phyloP scores from a whole-genome alignment of 1,284 basidiomycete genomes.

The Marasmius oreades region DNA sequence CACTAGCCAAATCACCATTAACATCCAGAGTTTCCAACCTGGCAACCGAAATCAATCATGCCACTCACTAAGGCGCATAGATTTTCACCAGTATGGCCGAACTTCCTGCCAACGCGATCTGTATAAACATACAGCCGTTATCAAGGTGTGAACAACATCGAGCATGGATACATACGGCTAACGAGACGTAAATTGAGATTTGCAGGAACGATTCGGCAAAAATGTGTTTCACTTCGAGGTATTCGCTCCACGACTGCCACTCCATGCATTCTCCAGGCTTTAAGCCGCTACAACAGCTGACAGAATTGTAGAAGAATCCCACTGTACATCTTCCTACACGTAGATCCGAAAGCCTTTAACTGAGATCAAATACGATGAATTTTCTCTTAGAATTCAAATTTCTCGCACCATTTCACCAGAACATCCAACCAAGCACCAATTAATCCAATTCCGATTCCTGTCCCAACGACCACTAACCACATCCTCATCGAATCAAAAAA shows the following conservation, averaged over 20 bases:
- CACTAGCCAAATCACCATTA: conserved; percentile 33
- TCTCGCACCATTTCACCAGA: conserved; percentile 63
- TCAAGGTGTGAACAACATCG: not conserved
- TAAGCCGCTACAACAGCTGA: conserved; percentile 70
- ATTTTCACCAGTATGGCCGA: conserved; percentile 62
- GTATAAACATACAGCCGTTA: conserved; percentile 3
- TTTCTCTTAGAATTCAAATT: conserved; percentile 2
- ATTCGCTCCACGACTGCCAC: conserved; percentile 70
- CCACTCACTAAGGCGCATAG: conserved; percentile 67
- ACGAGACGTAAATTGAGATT: conserved; percentile 56
- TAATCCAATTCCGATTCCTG: conserved; percentile 66
- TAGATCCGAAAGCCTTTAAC: conserved; percentile 61
- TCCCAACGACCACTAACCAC: conserved; percentile 67
- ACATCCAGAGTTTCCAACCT: not conserved
- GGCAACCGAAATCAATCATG: not conserved
- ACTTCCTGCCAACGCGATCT: conserved; percentile 62
- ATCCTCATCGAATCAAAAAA: conserved; percentile 56
- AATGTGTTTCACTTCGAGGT: conserved; percentile 48
- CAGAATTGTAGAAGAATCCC: conserved; percentile 73
- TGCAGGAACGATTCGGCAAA: conserved; percentile 61
- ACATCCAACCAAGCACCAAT: conserved; percentile 75
- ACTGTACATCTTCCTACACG: conserved; percentile 67
- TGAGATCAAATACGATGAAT: not conserved
- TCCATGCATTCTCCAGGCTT: conserved; percentile 68
- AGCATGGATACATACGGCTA: conserved; percentile 46